Percentiles rank a stretch among this genome's conserved stretches.
Evolutionary conservation across 1,139 yeast genomes (phyloP).

Genomic region (Hyphopichia burtonii): DNA sequence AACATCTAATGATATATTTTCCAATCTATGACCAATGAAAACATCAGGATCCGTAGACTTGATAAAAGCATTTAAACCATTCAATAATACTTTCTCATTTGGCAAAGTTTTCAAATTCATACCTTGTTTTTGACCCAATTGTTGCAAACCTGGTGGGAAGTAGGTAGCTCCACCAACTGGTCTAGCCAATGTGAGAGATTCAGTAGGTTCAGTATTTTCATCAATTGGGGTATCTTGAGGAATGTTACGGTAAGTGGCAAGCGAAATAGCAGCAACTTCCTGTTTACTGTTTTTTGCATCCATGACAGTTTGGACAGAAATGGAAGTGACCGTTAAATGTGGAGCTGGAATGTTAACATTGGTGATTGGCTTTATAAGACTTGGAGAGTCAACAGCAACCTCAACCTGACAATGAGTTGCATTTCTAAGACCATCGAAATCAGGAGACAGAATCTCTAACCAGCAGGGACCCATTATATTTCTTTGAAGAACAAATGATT

Average conservation of each 20-base stretch:
- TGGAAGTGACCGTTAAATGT: constrained; percentile 63
- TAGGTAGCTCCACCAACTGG: constrained; percentile 56
- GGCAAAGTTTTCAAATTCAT: constrained; percentile 57
- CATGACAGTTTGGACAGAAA: constrained; percentile 79
- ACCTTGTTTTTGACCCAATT: constrained; percentile 51
- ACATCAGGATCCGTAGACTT: constrained; percentile 86
- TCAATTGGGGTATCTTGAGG: constrained; percentile 74
- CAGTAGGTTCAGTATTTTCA: constrained; percentile 53
- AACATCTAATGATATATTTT: constrained; percentile 75
- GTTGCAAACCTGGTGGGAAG: constrained; percentile 74
- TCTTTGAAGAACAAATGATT: constrained; percentile 78
- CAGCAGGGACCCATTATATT: constrained; percentile 98
- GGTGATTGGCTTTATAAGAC: constrained; percentile 47
- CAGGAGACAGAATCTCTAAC: constrained; percentile 69
- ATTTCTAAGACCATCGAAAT: constrained; percentile 58
- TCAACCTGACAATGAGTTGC: constrained; percentile 84
- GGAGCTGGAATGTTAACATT: constrained; percentile 56
- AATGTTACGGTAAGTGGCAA: constrained; percentile 64
- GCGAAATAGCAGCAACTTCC: constrained; percentile 81
- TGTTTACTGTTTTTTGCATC: constrained; percentile 71
- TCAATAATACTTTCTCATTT: constrained; percentile 71
- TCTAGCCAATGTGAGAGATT: constrained; percentile 67
- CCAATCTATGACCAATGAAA: constrained; percentile 82
- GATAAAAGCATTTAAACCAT: constrained; percentile 69
- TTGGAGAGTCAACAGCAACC: constrained; percentile 55